Conservation (phyloP, 805 yeast species). For the Grigorovia humatica region DNA sequence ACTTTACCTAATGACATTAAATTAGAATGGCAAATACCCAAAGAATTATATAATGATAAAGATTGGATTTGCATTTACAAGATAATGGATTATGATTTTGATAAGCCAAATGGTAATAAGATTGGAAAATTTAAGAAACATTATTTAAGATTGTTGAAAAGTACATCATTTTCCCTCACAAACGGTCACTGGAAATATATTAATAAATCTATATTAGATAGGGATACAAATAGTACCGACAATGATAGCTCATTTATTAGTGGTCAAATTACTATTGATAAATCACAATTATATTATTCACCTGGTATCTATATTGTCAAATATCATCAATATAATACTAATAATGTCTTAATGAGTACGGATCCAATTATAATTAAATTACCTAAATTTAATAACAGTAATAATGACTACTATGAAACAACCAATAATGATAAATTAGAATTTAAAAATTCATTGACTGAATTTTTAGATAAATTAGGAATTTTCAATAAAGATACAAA, state of each 20-base stretch:
- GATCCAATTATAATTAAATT: conserved; percentile 53
- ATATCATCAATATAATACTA: conserved; percentile 56
- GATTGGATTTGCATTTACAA: conserved; percentile 78
- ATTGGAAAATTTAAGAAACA: neutral
- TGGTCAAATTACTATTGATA: conserved; percentile 43
- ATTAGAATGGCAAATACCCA: conserved; percentile 46
- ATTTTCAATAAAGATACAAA: conserved; percentile 18
- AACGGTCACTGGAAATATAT: conserved; percentile 55
- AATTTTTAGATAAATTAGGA: conserved; percentile 14
- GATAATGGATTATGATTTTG: conserved; percentile 38
- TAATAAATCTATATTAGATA: conserved; percentile 8
- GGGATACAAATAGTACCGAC: conserved; percentile 4
- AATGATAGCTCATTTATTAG: conserved; percentile 14
- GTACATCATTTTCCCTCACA: conserved; percentile 24
- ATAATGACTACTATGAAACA: neutral
- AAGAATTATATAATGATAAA: conserved; percentile 32
- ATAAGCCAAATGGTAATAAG: neutral
- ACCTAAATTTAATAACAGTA: conserved; percentile 25
- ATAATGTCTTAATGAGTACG: conserved; percentile 57
- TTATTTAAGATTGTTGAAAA: neutral
- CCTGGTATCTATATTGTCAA: conserved; percentile 67
- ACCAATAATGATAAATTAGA: neutral
- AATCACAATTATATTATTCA: conserved; percentile 46
- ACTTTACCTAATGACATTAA: conserved; percentile 34
- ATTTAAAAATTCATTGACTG: conserved; percentile 16